These are phyloP conservation scores for Globisporangium viniferum DNA, from an alignment of 352 stramenopile genomes.

Conservation along the genomic window DNA sequence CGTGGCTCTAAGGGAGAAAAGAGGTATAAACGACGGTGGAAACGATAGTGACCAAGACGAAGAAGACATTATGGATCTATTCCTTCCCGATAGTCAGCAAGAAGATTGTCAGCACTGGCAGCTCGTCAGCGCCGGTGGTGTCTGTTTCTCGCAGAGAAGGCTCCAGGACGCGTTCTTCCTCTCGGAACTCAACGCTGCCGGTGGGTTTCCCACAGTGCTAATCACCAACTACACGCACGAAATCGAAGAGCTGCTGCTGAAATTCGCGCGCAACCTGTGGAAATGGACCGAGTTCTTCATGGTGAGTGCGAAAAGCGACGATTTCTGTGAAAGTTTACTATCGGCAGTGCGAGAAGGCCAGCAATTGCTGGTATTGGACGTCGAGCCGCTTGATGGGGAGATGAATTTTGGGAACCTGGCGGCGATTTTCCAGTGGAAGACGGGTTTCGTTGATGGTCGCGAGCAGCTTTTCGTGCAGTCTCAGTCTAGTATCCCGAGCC, in stretches of 20 bases:
- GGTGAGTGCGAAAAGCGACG: slow-evolving; percentile 28
- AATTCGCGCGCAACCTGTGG: slow-evolving; percentile 36
- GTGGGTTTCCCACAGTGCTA: slow-evolving; percentile 32
- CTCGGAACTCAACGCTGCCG: slow-evolving; percentile 22
- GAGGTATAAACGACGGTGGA: neutral
- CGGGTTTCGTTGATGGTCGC: slow-evolving; percentile 14
- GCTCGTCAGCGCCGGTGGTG: slow-evolving; percentile 23
- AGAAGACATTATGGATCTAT: slow-evolving; percentile 1
- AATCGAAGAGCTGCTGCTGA: slow-evolving; percentile 42
- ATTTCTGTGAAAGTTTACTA: slow-evolving; percentile 32
- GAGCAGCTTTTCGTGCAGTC: slow-evolving; percentile 24
- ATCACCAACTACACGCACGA: slow-evolving; percentile 39
- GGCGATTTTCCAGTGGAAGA: slow-evolving; percentile 34
- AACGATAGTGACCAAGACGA: neutral
- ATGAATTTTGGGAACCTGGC: slow-evolving; percentile 13
- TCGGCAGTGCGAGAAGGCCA: slow-evolving; percentile 42
- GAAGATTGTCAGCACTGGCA: slow-evolving; percentile 13
- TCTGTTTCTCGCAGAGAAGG: slow-evolving; percentile 39
- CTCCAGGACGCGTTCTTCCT: slow-evolving; percentile 47
- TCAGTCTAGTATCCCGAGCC: neutral
- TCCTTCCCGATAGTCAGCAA: neutral
- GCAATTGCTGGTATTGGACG: slow-evolving; percentile 57
- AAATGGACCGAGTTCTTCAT: slow-evolving; percentile 43
- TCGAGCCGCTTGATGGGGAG: slow-evolving; percentile 40
- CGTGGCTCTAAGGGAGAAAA: slow-evolving; percentile 17